A percentile compares a stretch with the other conserved stretches of the same genome.
These are phyloP conservation scores for Aureobasidium zeae DNA, from an alignment of 2,329 filamentous ascomycete species.

Conservation along the genomic window DNA sequence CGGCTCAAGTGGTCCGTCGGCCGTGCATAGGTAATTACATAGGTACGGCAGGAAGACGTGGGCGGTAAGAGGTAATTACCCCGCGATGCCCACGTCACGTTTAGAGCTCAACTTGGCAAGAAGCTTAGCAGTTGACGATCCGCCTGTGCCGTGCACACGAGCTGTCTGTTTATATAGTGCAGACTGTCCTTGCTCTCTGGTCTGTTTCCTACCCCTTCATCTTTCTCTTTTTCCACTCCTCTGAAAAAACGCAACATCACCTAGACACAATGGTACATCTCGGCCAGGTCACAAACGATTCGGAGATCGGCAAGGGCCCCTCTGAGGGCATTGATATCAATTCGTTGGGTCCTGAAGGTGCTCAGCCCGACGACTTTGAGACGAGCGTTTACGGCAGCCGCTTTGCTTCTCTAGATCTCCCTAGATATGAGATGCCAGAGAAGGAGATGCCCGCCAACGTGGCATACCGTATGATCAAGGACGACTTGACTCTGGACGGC, in stretches of 20 bases:
- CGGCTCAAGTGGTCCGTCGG: neutral
- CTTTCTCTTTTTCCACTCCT: neutral
- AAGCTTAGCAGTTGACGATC: constrained; percentile 13
- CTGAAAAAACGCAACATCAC: neutral
- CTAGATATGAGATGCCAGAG: constrained; percentile 79
- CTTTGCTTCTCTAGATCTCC: constrained; percentile 73
- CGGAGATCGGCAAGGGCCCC: constrained; percentile 29
- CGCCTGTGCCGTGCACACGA: no score
- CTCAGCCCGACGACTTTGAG: constrained; percentile 48
- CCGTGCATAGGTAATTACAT: no score
- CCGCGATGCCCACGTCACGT: constrained; percentile 4
- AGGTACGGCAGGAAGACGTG: no score
- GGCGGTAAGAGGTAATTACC: constrained; percentile 5
- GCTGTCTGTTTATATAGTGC: constrained; percentile 11
- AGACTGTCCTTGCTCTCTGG: neutral
- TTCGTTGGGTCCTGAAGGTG: constrained; percentile 34
- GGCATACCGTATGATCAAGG: constrained; percentile 95
- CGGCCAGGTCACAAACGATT: constrained; percentile 26
- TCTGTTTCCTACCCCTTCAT: neutral
- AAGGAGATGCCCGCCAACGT: constrained; percentile 81
- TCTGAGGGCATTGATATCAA: constrained; percentile 40
- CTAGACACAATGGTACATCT: constrained; percentile 28
- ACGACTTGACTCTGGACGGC: constrained; percentile 83
- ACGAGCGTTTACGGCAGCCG: constrained; percentile 80
- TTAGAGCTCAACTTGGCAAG: constrained; percentile 11